Percentiles rank a stretch among this genome's conserved stretches.
Evolutionary conservation across 257 asterid genomes (phyloP).

Genomic region (Primulina eburnea): DNA sequence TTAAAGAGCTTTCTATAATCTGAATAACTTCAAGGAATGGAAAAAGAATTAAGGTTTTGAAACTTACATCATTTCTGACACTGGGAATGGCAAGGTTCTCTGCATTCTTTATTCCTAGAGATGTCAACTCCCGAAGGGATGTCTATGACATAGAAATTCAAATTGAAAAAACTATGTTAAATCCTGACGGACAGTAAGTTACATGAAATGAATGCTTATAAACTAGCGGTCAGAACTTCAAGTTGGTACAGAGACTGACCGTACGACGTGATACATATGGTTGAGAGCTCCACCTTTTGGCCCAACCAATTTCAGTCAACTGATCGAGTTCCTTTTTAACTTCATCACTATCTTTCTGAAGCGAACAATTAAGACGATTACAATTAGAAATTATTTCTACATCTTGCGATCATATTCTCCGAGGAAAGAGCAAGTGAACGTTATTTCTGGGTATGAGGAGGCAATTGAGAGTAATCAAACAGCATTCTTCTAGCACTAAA

Average conservation of each 20-base stretch:
- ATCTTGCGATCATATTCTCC: background rate
- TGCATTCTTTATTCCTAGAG: constrained; percentile 86
- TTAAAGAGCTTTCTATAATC: background rate
- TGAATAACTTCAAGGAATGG: constrained; percentile 14
- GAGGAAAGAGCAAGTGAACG: too few species aligned
- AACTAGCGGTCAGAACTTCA: constrained; percentile 21
- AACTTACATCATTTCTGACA: constrained; percentile 83
- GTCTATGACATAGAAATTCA: constrained; percentile 52
- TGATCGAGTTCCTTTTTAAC: constrained; percentile 87
- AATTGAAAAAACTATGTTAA: constrained; percentile 19
- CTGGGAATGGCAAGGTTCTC: constrained; percentile 95
- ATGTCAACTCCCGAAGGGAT: constrained; percentile 78
- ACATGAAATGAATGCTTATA: constrained; percentile 12
- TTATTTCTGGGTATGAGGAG: background rate
- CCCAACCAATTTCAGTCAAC: constrained; percentile 78
- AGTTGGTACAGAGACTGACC: constrained; percentile 49
- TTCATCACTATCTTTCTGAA: constrained; percentile 75
- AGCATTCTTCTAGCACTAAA: background rate
- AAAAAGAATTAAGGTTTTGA: constrained; percentile 11
- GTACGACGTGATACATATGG: constrained; percentile 92
- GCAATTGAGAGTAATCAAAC: background rate
- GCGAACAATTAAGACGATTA: background rate
- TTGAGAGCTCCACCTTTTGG: constrained; percentile 82
- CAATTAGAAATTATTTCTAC: constrained; percentile 1
- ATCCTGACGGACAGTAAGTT: constrained; percentile 1